Base-by-base conservation (phyloP, 1,284 basidiomycete species). In the Pseudozyma sp. region DNA sequence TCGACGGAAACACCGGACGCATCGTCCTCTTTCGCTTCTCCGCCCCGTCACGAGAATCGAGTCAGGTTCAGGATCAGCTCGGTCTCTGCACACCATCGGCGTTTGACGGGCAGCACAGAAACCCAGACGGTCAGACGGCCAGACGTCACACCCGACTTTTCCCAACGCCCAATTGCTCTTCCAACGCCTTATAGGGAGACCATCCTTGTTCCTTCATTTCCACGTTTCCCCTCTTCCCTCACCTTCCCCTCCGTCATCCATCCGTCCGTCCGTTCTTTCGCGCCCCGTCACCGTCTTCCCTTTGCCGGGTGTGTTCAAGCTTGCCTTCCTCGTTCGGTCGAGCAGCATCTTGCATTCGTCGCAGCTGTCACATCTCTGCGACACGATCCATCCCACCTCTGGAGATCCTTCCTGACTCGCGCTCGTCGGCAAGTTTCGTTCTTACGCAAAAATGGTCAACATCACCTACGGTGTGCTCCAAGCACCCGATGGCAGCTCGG, bases 181-280 rank as follows among this genome's bases (percentile, higher is more conserved):
- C 43, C 11, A 42, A 7, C 13, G 43, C 43, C 17, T 34, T 35
- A 49, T 49, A n/a, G 29, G 19, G 39, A 17, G 31, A 39, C n/a
- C 37, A 9, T 10, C 39, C 11, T 44, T 86, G 92, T 85, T 85
- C 85, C 42, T 85, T 90, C 1, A 82, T 86, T 56, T 85, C 89
- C 65, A 87, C 90, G 47, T 92, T 90, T 90, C 75, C 19, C 85
- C 85, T 4, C 85, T 86, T 54, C 35, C 65, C 40, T 76, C 83
- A 86, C 29, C 47, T 37, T 37, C 42, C 87, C 66, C 40, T 43
- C 42, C 50, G 16, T 13, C 40, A 19, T 45, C 43, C 34, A 74
- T 85, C 53, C 51, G 47, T 78, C 80, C 83, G 64, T 77, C 84
- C 68, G 84, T 66, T 60, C 70, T 24, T 14, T 24, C 24, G 17